Evolutionary conservation across 1,284 basidiomycete species (phyloP).

Genomic region (Chiua sp.): DNA sequence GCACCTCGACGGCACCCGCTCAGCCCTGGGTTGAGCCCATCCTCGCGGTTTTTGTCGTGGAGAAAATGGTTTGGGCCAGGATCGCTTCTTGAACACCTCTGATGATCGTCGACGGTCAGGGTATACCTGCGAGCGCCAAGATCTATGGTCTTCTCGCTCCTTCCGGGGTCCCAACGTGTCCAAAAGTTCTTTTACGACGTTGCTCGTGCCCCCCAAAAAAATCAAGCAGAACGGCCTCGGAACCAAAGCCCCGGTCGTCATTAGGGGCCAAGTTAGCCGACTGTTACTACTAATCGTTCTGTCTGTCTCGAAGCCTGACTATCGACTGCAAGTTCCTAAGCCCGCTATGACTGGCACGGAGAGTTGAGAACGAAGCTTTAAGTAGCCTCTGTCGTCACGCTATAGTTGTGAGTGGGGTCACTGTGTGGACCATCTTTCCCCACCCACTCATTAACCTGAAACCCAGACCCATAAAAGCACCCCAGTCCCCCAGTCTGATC

Average conservation of each 20-base stretch:
- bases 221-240: no score
- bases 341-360: no score
- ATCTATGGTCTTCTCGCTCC: slow-evolving; percentile 82
- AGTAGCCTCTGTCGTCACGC: no score
- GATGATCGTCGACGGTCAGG: slow-evolving; percentile 47
- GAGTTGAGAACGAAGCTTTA: no score
- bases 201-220: no score
- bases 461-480: not conserved
- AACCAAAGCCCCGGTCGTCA: no score
- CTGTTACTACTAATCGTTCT: no score
- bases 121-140: slow-evolving; percentile 90
- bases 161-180: slow-evolving; percentile 56
- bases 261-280: no score
- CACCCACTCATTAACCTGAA: not conserved
- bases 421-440: not conserved
- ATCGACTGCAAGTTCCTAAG: no score
- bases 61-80: slow-evolving; percentile 80
- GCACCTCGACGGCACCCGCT: slow-evolving; percentile 76
- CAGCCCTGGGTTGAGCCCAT: slow-evolving; percentile 85
- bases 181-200: no score
- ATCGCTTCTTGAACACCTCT: not conserved
- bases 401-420: not conserved
- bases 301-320: no score
- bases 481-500: no score
- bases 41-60: slow-evolving; percentile 91